Base-by-base conservation (phyloP, 805 yeast species). In the Yarrowia yakushimensis region DNA sequence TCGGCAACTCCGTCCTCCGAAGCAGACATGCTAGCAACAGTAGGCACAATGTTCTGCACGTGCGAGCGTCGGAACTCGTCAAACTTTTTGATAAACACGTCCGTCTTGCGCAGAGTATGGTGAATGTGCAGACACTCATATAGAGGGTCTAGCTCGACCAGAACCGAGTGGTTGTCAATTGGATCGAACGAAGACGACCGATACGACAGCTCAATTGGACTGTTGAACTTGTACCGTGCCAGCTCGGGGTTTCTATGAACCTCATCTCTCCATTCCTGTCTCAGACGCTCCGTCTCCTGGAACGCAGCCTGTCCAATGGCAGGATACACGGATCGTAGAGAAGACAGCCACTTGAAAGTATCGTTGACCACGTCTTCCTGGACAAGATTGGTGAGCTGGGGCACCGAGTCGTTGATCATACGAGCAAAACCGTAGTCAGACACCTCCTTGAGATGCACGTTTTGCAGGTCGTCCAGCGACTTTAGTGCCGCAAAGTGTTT, bases 401-500 rank as follows among this genome's bases (percentile, higher is more conserved):
- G 97, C 4, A 93, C 82, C 0, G 96, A 85, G 37, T 82, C 81
- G 67, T 86, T 82, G 50, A 93, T 86, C 68, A 85, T 84, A 46
- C 82, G 81, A 18, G 96, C 82, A 72, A 93, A 90, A 42, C 87
- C 87, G 69, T 87, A 88, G 60, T 84, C 82, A 46, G 83, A 80
- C 27, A 82, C 76, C 57, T 85, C 88, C 64, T 86, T 87, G 48
- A 86, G 76, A 67, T 87, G 89, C 42, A 87, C 78, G 63, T 81
- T 82, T 41, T 85, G 84, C 65, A 93, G 77, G 69, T 86, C 90
- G 64, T 90, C 92, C 59, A 91, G 76, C 67, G 87, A 83, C 72
- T 90, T 90, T 68, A 94, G 81, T 0, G 97, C 97, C 64, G 88
- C 88, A 72, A 90, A 92, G 68, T 88, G 89, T 67, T 86, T 85